phyloP scores from a whole-genome alignment of 306 rosid species.

The Spatholobus suberectus region DNA sequence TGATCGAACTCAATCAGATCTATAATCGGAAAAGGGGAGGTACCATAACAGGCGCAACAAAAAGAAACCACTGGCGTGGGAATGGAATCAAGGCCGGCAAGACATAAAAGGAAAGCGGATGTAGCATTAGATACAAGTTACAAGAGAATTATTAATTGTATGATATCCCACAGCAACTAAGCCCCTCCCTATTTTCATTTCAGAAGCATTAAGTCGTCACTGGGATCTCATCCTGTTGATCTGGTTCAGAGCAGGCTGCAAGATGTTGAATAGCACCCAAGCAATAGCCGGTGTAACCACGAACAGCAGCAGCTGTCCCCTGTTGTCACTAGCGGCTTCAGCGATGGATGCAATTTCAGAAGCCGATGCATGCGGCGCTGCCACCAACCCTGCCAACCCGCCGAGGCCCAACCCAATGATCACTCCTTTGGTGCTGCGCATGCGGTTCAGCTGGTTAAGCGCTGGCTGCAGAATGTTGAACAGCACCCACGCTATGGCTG shows the following conservation, averaged over 20 bases:
- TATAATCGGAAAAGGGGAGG: neutral
- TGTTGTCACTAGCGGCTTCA: slow-evolving; percentile 60
- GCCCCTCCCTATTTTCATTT: neutral
- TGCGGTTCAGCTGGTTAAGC: slow-evolving; percentile 82
- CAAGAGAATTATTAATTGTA: slow-evolving; percentile 35
- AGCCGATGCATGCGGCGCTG: slow-evolving; percentile 64
- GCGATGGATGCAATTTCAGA: slow-evolving; percentile 59
- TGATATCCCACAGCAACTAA: neutral
- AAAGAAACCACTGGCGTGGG: neutral
- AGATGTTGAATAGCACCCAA: slow-evolving; percentile 87
- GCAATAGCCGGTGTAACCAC: slow-evolving; percentile 83
- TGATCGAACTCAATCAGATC: neutral
- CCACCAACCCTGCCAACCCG: slow-evolving; percentile 60
- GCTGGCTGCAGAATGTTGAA: slow-evolving; percentile 92
- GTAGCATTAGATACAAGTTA: slow-evolving; percentile 41
- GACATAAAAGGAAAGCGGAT: too few species aligned
- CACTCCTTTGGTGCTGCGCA: slow-evolving; percentile 70
- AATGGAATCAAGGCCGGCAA: too few species aligned
- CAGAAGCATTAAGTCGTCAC: slow-evolving; percentile 1
- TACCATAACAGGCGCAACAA: neutral
- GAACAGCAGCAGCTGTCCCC: slow-evolving; percentile 80
- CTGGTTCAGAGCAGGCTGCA: slow-evolving; percentile 96
- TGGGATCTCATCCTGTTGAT: slow-evolving; percentile 84
- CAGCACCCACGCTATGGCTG: slow-evolving; percentile 91
- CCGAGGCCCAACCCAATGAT: slow-evolving; percentile 64